These are phyloP conservation scores for Tagetes patula DNA, from an alignment of 129 eudicot genomes.

Conservation along the genomic window DNA sequence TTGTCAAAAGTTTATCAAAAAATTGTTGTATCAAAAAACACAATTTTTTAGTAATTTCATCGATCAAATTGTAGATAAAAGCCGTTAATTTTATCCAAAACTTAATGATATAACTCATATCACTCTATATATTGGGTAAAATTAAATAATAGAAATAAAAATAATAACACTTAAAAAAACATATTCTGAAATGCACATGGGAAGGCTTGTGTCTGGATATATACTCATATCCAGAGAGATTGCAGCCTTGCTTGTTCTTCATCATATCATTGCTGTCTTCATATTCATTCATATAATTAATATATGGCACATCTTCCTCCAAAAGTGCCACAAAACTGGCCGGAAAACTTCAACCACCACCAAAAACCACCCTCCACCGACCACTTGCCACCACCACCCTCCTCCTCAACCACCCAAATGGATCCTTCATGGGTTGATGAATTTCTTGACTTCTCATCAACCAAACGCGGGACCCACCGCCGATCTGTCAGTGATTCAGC, in stretches of 20 bases:
- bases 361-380: conserved; percentile 39
- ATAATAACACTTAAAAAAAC: not conserved
- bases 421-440: conserved; percentile 76
- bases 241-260: not conserved
- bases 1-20: too few species aligned
- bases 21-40: too few species aligned
- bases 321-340: conserved; percentile 71
- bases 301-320: conserved; percentile 97
- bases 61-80: too few species aligned
- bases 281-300: conserved; percentile 5
- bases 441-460: conserved; percentile 76
- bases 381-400: conserved; percentile 43
- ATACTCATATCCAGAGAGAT: conserved; percentile 13
- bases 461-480: conserved; percentile 76
- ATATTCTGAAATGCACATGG: not conserved
- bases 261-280: not conserved
- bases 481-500: conserved; percentile 78
- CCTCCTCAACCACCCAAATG: conserved; percentile 34
- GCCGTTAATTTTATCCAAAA: too few species aligned
- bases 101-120: not conserved
- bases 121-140: not conserved
- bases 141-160: not conserved
- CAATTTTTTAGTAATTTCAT: too few species aligned
- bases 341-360: conserved; percentile 51
- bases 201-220: conserved; percentile 8